Evolutionary conservation across 306 rosid species (phyloP).

Genomic region (Delonix regia): DNA sequence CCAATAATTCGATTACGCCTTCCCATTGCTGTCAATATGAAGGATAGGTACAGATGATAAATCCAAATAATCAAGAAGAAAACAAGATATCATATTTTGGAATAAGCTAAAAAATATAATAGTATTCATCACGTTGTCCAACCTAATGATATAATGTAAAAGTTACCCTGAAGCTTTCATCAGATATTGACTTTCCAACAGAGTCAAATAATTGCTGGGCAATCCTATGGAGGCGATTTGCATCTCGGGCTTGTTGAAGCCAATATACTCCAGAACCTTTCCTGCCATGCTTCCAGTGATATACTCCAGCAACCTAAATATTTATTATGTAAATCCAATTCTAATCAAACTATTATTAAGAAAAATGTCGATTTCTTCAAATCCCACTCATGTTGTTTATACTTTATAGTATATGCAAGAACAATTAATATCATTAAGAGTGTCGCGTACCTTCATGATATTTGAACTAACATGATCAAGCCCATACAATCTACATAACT

Average conservation of each 20-base stretch:
- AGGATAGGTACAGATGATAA: conserved; percentile 11
- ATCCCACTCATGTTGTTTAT: conserved; percentile 5
- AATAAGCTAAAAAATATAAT: neutral
- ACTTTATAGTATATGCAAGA: conserved; percentile 12
- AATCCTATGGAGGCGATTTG: conserved; percentile 77
- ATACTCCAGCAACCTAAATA: conserved; percentile 83
- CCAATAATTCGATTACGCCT: conserved; percentile 89
- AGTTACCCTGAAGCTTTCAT: conserved; percentile 87
- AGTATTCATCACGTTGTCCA: neutral
- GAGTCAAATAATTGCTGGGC: conserved; percentile 87
- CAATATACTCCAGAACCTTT: conserved; percentile 88
- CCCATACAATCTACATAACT: conserved; percentile 87
- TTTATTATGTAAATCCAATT: conserved; percentile 24
- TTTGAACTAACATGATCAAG: conserved; percentile 72
- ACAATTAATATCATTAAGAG: conserved; percentile 29
- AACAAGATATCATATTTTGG: neutral
- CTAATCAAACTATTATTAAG: conserved; percentile 19
- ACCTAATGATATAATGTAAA: conserved; percentile 9
- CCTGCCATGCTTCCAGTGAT: conserved; percentile 94
- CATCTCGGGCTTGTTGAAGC: conserved; percentile 93
- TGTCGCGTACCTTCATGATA: conserved; percentile 73
- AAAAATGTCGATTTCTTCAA: conserved; percentile 20
- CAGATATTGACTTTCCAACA: conserved; percentile 91
- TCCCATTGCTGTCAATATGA: conserved; percentile 83
- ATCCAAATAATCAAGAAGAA: conserved; percentile 25